Evolutionary conservation across 2,329 filamentous ascomycete species (phyloP).

Genomic region (Aureobasidium leucospermi): DNA sequence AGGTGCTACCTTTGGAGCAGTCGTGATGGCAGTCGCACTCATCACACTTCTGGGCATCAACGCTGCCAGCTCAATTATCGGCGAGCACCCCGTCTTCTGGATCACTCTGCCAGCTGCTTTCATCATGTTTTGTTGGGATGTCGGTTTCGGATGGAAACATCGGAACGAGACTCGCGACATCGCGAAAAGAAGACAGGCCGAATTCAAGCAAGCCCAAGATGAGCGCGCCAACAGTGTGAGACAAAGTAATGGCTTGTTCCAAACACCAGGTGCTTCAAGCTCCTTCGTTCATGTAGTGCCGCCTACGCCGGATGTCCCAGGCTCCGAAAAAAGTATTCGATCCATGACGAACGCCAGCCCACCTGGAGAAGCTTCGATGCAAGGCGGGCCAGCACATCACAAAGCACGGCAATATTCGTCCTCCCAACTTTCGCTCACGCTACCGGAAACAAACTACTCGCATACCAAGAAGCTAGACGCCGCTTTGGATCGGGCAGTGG

Average conservation of each 20-base stretch:
- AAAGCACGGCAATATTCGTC: neutral
- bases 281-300: neutral
- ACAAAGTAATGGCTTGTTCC: neutral
- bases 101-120: conserved; percentile 62
- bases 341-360: neutral
- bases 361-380: neutral
- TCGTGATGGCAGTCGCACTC: conserved; percentile 61
- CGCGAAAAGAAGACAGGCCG: conserved; percentile 42
- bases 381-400: neutral
- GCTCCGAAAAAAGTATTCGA: neutral
- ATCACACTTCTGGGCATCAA: conserved; percentile 60
- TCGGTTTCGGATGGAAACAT: conserved; percentile 56
- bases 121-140: conserved; percentile 62
- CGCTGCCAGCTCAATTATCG: conserved; percentile 46
- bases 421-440: neutral
- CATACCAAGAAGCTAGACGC: neutral
- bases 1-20: conserved; percentile 56
- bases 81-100: conserved; percentile 56
- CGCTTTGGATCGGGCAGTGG: neutral
- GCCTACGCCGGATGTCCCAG: neutral
- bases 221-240: neutral
- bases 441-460: neutral
- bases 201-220: conserved; percentile 24
- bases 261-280: neutral
- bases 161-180: conserved; percentile 57